Evolutionary conservation across 108 stramenopile genomes (phyloP).

Genomic region (Cafeteria roenbergensis): DNA sequence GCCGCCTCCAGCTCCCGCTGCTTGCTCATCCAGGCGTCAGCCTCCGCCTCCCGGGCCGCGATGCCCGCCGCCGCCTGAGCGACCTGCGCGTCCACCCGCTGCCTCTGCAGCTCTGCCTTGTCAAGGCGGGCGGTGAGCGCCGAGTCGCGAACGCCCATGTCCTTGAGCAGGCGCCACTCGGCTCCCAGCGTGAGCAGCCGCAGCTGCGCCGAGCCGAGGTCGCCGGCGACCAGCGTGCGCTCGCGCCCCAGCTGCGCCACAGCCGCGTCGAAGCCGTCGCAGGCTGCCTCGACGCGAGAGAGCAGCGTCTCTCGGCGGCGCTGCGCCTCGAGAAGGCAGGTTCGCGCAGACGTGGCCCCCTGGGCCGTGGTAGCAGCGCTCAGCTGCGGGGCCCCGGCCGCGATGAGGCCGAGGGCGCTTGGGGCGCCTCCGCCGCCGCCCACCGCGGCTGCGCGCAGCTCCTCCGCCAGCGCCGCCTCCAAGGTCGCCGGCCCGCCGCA

Average conservation of each 20-base stretch:
- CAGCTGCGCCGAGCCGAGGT: constrained; percentile 42
- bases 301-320: constrained; percentile 7
- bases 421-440: no score
- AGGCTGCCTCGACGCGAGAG: constrained; percentile 15
- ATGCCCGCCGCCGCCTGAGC: constrained; percentile 21
- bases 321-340: background rate
- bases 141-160: constrained; percentile 39
- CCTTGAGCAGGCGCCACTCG: constrained; percentile 39
- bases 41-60: constrained; percentile 27
- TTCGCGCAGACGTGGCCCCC: background rate
- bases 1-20: constrained; percentile 26
- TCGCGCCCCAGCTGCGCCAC: constrained; percentile 40
- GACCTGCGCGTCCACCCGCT: constrained; percentile 30
- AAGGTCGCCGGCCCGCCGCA: no score
- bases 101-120: constrained; percentile 33
- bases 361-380: background rate
- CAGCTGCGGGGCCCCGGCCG: no score
- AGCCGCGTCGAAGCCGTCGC: constrained; percentile 34
- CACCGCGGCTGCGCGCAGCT: no score
- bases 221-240: constrained; percentile 22
- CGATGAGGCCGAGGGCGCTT: no score
- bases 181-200: constrained; percentile 32
- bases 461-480: no score
- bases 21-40: constrained; percentile 26
- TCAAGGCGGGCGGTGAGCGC: constrained; percentile 37